These are phyloP conservation scores for Pseudomonodictys pantanalensis DNA, from an alignment of 495 filamentous ascomycete genomes.

Conservation along the genomic window DNA sequence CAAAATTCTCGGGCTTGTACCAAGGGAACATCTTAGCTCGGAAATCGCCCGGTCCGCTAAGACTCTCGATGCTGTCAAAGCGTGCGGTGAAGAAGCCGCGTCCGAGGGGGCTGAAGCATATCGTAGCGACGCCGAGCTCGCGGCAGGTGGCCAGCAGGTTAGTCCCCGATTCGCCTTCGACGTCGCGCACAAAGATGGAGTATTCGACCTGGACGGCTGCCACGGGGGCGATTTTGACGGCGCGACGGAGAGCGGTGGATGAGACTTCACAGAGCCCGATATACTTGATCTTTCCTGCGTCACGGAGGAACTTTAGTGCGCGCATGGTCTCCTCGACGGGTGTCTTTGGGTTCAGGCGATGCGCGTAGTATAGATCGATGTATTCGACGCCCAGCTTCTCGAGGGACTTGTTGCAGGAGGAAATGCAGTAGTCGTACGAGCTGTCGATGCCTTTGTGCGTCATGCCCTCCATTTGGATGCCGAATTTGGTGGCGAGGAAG, in stretches of 20 bases:
- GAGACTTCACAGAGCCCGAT: conserved; percentile 58
- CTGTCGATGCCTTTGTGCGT: conserved; percentile 36
- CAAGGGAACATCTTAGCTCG: conserved; percentile 46
- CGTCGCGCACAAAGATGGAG: conserved; percentile 55
- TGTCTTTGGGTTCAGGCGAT: conserved; percentile 31
- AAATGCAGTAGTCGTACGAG: conserved; percentile 47
- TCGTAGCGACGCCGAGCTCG: conserved; percentile 59
- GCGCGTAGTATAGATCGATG: conserved; percentile 45
- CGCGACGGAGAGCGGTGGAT: conserved; percentile 56
- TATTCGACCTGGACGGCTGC: conserved; percentile 64
- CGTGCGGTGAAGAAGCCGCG: conserved; percentile 56
- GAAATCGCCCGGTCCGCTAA: conserved; percentile 42
- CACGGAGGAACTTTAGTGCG: conserved; percentile 13
- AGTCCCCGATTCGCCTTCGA: conserved; percentile 48
- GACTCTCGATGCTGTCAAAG: conserved; percentile 46
- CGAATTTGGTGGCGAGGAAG: conserved; percentile 61
- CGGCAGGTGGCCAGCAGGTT: conserved; percentile 54
- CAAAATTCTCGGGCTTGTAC: conserved; percentile 51
- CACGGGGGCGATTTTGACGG: conserved; percentile 58
- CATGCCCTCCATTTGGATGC: conserved; percentile 36
- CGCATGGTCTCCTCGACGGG: conserved; percentile 30
- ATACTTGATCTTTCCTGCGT: conserved; percentile 58
- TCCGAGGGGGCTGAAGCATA: conserved; percentile 63
- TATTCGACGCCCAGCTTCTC: conserved; percentile 44
- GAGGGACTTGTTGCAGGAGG: conserved; percentile 48